A percentile compares a stretch with the other conserved stretches of the same genome.
Conservation (phyloP, 2,329 filamentous ascomycete genomes). For the Xylariaceae sp. region DNA sequence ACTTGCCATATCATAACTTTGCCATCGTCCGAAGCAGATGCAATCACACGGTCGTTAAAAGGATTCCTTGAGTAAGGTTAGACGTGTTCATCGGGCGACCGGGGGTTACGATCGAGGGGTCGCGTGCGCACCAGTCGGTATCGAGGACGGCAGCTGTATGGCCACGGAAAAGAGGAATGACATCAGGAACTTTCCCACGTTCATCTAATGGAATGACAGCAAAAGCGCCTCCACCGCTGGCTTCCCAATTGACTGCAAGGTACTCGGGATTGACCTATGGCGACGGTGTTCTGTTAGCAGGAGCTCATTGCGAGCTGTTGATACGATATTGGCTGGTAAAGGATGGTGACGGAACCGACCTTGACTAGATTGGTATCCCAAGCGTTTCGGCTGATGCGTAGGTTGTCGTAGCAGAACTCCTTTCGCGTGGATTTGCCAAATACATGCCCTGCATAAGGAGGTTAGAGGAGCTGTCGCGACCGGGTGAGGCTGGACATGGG, state of each 20-base stretch:
- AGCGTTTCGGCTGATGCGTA: conserved; percentile 96
- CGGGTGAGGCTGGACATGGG: conserved; percentile 36
- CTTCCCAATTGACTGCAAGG: conserved; percentile 97
- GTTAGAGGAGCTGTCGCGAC: conserved; percentile 36
- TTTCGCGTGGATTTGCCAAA: conserved; percentile 95
- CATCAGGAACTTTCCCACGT: conserved; percentile 87
- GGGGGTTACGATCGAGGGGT: conserved; percentile 5
- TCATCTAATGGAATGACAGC: conserved; percentile 92
- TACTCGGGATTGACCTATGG: conserved; percentile 90
- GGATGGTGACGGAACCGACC: conserved; percentile 53
- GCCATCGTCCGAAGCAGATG: conserved; percentile 93
- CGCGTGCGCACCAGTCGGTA: conserved; percentile 31
- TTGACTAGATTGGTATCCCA: conserved; percentile 99
- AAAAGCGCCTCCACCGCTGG: conserved; percentile 93
- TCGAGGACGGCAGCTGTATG: conserved; percentile 89
- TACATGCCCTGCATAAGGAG: conserved; percentile 77
- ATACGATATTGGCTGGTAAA: neutral
- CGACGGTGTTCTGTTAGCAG: conserved; percentile 28
- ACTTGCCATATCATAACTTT: conserved; percentile 98
- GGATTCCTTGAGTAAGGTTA: conserved; percentile 72
- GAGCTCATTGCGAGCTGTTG: conserved; percentile 13
- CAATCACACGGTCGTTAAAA: conserved; percentile 91
- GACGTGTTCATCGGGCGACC: conserved; percentile 26
- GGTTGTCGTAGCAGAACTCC: conserved; percentile 98
- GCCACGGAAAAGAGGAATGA: conserved; percentile 92